These are phyloP conservation scores for Cylindrotheca closterium DNA, from an alignment of 108 stramenopile genomes.

Conservation along the genomic window DNA sequence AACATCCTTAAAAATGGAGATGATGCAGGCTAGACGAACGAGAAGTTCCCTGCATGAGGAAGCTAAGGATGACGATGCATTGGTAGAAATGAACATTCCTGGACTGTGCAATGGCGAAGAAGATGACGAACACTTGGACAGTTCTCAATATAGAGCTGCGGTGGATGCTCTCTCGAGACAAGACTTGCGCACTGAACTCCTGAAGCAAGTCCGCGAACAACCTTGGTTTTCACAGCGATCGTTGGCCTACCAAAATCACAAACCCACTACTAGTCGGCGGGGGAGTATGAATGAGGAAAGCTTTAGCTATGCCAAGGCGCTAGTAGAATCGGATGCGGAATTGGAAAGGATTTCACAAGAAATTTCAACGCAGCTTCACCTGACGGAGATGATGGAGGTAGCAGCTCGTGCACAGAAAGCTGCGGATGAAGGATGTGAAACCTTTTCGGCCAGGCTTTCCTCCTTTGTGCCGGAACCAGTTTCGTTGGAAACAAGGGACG, in stretches of 20 bases:
- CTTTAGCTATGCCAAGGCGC: conserved; percentile 33
- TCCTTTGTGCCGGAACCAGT: conserved; percentile 30
- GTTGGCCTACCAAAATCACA: background rate
- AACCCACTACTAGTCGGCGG: background rate
- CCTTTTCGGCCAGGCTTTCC: conserved; percentile 32
- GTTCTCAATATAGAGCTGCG: background rate
- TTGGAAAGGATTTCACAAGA: conserved; percentile 25
- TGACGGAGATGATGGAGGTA: conserved; percentile 33
- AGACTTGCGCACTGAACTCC: background rate
- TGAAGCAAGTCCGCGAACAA: too few relatives aligned
- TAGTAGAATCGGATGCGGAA: conserved; percentile 24
- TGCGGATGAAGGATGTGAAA: conserved; percentile 34
- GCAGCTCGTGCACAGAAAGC: conserved; percentile 40
- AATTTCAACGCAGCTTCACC: conserved; percentile 33
- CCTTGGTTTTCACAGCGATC: background rate
- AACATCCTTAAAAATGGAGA: too few relatives aligned
- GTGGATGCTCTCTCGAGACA: background rate
- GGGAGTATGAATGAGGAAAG: conserved; percentile 1
- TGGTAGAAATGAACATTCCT: background rate
- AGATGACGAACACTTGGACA: background rate
- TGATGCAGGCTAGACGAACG: too few relatives aligned
- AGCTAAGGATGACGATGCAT: background rate
- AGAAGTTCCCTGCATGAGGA: too few relatives aligned
- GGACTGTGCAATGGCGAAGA: background rate
- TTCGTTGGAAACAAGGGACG: conserved; percentile 5